Conservation (phyloP, 306 rosid species). For the Vigna reflexopilosa region DNA sequence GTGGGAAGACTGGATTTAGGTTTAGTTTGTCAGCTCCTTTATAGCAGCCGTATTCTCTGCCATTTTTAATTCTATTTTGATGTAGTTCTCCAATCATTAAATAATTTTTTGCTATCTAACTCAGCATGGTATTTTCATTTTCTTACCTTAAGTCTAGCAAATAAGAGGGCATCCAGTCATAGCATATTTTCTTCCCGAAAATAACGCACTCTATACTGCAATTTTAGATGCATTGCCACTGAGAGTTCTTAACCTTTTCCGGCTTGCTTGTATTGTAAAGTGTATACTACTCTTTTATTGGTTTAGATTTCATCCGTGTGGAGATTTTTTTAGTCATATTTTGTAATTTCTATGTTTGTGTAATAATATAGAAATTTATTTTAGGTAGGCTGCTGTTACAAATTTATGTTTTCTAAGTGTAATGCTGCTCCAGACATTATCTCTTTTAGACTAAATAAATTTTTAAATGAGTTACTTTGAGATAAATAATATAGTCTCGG, state of each 20-base stretch:
- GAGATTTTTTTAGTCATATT: neutral
- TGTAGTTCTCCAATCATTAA: constrained; percentile 15
- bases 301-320: neutral
- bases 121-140: constrained; percentile 9
- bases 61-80: neutral
- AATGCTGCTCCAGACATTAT: too few species aligned
- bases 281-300: neutral
- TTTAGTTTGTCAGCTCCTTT: constrained; percentile 84
- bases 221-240: constrained; percentile 18
- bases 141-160: constrained; percentile 34
- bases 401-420: too few species aligned
- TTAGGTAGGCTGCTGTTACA: too few species aligned
- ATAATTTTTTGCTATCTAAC: neutral
- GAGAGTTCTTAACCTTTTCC: constrained; percentile 1
- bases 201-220: constrained; percentile 5
- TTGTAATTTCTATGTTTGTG: neutral
- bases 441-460: too few species aligned
- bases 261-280: constrained; percentile 1
- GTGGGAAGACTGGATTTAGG: constrained; percentile 85
- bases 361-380: too few species aligned
- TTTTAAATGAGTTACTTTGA: too few species aligned
- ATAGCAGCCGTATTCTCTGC: constrained; percentile 42
- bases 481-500: too few species aligned
- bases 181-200: constrained; percentile 1
- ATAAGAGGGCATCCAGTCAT: constrained; percentile 6